Evolutionary conservation across 495 filamentous ascomycete species (phyloP), one percentile per base, ranked within the genome.

Genomic region (Penicillium longicatenatum): DNA sequence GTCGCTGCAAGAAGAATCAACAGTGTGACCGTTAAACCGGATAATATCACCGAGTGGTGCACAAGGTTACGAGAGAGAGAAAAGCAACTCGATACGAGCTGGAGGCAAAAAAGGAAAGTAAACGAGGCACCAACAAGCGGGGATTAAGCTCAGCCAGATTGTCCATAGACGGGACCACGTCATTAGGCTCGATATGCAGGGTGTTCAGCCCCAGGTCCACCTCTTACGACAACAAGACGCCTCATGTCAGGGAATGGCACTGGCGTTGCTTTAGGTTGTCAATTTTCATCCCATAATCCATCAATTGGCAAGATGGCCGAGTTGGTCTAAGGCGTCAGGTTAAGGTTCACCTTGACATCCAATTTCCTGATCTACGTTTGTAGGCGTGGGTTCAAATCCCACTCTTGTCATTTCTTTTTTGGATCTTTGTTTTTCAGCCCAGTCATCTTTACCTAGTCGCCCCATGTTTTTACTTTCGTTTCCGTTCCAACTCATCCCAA

Each of bases 311-410:
- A 71, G 68, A 71, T 71, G 68, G 68, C 68, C 68, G 68, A 71
- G 68, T 71, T 71, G 68, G 68, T 71, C 68, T 55, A 71, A 71
- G 68, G 68, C 68, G 68, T 65, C 66, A 71, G 68, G 68, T 71
- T 71, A 71, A 71, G 68, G 68, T 65, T 45, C 42, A 70, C 67
- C 67, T 70, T 70, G 59, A 62, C 66, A 53, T 42, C 52, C 52
- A 26, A 56, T 66, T 63, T 68, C 66, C 66, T 68, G 66, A 61
- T 68, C 66, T 68, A 55, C 60, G 55, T 59, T 59, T 57, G 57
- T 55, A 53, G 69, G 69, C 69, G 68, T 70, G 70, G 62, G 70
- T 72, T 72, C 70, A 62, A 72, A 67, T 71, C 70, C 62, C 70
- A 70, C 70, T 69, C 68, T 71, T 70, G 60, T 70, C 70, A 62